Base-by-base conservation (phyloP, 2,329 filamentous ascomycete genomes). In the Dichotomopilus funicola region DNA sequence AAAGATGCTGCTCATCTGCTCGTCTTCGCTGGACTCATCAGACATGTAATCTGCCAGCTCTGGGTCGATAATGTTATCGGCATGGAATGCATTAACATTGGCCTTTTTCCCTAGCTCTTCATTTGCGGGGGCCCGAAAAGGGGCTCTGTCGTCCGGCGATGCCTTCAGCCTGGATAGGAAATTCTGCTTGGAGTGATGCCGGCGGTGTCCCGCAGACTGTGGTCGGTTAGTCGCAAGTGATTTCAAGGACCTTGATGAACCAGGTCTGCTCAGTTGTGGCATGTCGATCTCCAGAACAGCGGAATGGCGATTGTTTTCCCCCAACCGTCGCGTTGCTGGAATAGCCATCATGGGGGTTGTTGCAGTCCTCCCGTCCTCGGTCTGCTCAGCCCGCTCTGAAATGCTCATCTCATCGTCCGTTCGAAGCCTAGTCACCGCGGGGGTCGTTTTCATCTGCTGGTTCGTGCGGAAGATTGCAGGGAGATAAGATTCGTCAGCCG, bases 1-100 rank as follows among this genome's bases (percentile, higher is more conserved):
- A 70, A 95, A 88, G 10, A 96, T 86, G 66, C 52, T 57, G 54
- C 87, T 91, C 72, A 91, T 86, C 64, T 95, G 89, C 62, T 99
- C 91, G 64, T 96, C 91, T 40, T 88, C 92, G 64, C 90, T 96
- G 1, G 91, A 96, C 48, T 89, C 91, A 68, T 99, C 94, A 6
- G 94, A 99, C 78, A 99, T 88, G 71, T 95, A 99, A 37, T 90
- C 88, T 5, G 91, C 92, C 53, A 99, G 76, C 66, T 99, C 94
- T 1, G 94, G 94, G 67, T 99, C 94, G 63, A 99, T 97, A 63
- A 99, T 96, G 67, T 94, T 97, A 74, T 99, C 94, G 66, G 94
- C 91, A 68, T 99, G 94, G 64, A 99, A 97, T n/a, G 91, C 91
- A 12, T 91, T 87, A 38, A 96, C 79, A 43, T 84, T 83, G 6